A percentile compares a stretch with the other conserved stretches of the same genome.
Conservation (phyloP, 345 rosid genomes). For the Turritis glabra region DNA sequence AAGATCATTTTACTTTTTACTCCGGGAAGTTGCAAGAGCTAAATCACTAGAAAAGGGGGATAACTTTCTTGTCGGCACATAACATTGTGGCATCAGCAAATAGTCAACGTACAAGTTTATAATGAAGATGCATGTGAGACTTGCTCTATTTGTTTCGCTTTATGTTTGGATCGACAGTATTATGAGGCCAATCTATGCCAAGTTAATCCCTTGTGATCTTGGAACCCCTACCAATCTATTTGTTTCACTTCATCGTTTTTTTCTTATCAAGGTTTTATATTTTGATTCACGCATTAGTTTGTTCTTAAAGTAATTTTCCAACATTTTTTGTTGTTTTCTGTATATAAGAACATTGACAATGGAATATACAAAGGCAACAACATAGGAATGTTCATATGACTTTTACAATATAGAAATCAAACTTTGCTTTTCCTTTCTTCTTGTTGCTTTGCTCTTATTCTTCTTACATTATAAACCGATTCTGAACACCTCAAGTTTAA, state of each 20-base stretch:
- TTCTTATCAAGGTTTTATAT: too few species aligned
- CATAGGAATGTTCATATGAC: constrained; percentile 29
- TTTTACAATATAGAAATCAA: constrained; percentile 7
- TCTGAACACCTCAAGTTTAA: neutral
- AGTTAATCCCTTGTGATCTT: constrained; percentile 86
- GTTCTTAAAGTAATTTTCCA: neutral
- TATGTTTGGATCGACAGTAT: constrained; percentile 82
- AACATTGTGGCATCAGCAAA: too few species aligned
- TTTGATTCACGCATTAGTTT: too few species aligned
- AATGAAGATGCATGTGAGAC: too few species aligned
- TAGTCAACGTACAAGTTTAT: too few species aligned
- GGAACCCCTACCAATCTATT: constrained; percentile 78
- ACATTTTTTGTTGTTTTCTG: constrained; percentile 15
- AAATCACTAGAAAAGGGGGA: too few species aligned
- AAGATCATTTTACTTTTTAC: too few species aligned
- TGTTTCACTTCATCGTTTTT: too few species aligned
- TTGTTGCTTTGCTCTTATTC: neutral
- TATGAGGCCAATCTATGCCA: constrained; percentile 86
- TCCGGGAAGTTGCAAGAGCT: too few species aligned
- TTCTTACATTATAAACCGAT: constrained; percentile 5
- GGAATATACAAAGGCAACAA: constrained; percentile 18
- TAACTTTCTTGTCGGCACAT: too few species aligned
- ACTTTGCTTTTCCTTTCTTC: neutral
- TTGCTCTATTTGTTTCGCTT: constrained; percentile 69
- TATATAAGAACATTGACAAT: constrained; percentile 12